Evolutionary conservation across 257 asterid genomes (phyloP).

Genomic region (Solanum microdontum): DNA sequence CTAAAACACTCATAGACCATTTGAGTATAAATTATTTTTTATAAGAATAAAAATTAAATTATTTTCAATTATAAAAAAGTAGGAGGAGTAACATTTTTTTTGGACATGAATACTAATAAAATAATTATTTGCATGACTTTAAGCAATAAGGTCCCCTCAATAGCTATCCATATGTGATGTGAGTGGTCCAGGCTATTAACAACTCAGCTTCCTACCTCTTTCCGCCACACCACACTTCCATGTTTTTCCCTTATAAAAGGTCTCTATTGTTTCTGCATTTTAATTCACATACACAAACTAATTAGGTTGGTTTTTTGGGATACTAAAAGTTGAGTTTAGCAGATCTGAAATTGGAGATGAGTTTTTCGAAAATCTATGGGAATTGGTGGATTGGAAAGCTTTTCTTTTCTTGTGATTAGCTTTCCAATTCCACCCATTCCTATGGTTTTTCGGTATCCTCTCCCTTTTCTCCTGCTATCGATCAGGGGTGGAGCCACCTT

Average conservation of each 20-base stretch:
- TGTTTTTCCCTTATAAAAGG: not conserved
- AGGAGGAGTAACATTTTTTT: not conserved
- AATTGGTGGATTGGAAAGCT: slow-evolving; percentile 39
- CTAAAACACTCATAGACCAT: not conserved
- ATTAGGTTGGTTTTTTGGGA: not conserved
- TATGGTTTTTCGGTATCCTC: slow-evolving; percentile 19
- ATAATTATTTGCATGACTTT: no score
- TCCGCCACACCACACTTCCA: not conserved
- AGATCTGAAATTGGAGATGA: slow-evolving; percentile 26
- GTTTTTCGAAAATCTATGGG: slow-evolving; percentile 18
- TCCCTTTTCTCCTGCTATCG: slow-evolving; percentile 10
- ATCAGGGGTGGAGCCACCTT: no score
- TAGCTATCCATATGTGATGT: not conserved
- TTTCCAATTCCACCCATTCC: slow-evolving; percentile 54
- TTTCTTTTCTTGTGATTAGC: not conserved
- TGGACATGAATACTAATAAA: no score
- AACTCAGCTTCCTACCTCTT: not conserved
- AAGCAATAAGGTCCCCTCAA: not conserved
- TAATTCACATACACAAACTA: not conserved
- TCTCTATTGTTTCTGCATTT: not conserved
- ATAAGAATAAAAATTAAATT: no score
- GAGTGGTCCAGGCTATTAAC: not conserved
- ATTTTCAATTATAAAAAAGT: not conserved
- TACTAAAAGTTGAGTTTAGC: not conserved
- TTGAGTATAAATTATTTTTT: no score